Conservation (phyloP, 768 basidiomycete genomes). For the Boletus vinaceobasis region DNA sequence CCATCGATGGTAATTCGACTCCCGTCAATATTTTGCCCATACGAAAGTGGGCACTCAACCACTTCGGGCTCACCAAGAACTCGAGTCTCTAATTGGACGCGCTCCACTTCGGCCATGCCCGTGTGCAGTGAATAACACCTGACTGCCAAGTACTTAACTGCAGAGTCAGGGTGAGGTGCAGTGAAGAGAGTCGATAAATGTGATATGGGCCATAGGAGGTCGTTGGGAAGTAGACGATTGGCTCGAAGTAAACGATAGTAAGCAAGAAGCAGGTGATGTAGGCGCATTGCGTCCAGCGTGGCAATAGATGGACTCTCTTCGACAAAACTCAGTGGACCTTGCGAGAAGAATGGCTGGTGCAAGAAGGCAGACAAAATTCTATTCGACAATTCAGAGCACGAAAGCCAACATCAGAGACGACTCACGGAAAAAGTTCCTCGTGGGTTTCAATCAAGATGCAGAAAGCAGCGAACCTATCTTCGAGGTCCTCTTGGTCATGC, state of each 20-base stretch:
- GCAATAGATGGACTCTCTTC: constrained; percentile 27
- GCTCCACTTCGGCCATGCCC: constrained; percentile 75
- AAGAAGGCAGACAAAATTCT: constrained; percentile 60
- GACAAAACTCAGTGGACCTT: constrained; percentile 56
- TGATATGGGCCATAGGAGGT: constrained; percentile 56
- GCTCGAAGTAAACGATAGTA: constrained; percentile 79
- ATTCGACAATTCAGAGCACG: neutral
- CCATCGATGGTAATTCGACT: constrained; percentile 54
- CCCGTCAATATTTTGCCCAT: constrained; percentile 49
- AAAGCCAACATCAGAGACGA: constrained; percentile 11
- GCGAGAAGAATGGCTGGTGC: constrained; percentile 37
- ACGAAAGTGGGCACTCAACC: constrained; percentile 62
- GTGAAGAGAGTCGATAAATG: constrained; percentile 43
- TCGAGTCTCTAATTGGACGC: constrained; percentile 59
- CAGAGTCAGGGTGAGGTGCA: constrained; percentile 58
- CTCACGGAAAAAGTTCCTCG: constrained; percentile 71
- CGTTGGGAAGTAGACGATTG: constrained; percentile 63
- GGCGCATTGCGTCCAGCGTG: constrained; percentile 39
- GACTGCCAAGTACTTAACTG: constrained; percentile 67
- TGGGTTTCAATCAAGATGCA: constrained; percentile 63
- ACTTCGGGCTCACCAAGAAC: constrained; percentile 57
- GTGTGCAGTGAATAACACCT: constrained; percentile 74
- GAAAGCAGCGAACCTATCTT: constrained; percentile 57
- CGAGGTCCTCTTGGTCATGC: constrained; percentile 44
- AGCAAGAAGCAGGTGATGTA: constrained; percentile 71